Percentiles rank a stretch among this genome's conserved stretches.
These are phyloP conservation scores for Backusella mclennaniae DNA, from an alignment of 192 early-diverging fungal genomes.

Conservation along the genomic window DNA sequence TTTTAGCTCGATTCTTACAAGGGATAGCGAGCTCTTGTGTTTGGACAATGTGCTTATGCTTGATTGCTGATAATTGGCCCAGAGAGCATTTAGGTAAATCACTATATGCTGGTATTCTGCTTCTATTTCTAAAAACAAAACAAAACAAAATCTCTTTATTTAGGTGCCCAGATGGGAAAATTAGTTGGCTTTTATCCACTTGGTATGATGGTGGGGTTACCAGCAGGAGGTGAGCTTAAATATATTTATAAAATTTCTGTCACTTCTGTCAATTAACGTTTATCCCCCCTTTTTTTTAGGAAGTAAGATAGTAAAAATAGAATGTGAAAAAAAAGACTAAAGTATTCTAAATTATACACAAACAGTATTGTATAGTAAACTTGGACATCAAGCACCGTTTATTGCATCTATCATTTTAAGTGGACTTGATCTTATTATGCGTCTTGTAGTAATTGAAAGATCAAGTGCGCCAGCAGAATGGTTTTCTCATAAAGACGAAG, in stretches of 20 bases:
- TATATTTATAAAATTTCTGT: not conserved
- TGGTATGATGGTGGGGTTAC: slow-evolving; percentile 45
- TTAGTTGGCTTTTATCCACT: slow-evolving; percentile 41
- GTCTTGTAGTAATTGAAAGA: slow-evolving; percentile 43
- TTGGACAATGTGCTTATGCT: slow-evolving; percentile 16
- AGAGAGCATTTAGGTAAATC: slow-evolving; percentile 21
- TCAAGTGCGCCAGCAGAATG: slow-evolving; percentile 32
- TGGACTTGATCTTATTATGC: slow-evolving; percentile 39
- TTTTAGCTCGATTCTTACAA: slow-evolving; percentile 20
- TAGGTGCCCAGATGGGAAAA: slow-evolving; percentile 48
- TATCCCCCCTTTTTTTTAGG: slow-evolving; percentile 8
- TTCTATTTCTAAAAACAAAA: not conserved
- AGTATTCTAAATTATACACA: not conserved
- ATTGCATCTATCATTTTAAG: slow-evolving; percentile 41
- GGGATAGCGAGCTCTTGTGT: slow-evolving; percentile 18
- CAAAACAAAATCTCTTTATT: not conserved
- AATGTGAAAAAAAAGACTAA: not conserved
- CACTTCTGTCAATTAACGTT: not conserved
- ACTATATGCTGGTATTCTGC: not conserved
- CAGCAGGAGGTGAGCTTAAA: slow-evolving; percentile 33
- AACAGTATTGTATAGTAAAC: slow-evolving; percentile 36
- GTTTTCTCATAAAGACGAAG: slow-evolving; percentile 17
- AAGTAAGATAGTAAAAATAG: slow-evolving; percentile 1
- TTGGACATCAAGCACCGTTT: slow-evolving; percentile 44
- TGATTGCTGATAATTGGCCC: slow-evolving; percentile 33